phyloP scores from a whole-genome alignment of 1,284 basidiomycete species.

The Apiotrichum porosum region DNA sequence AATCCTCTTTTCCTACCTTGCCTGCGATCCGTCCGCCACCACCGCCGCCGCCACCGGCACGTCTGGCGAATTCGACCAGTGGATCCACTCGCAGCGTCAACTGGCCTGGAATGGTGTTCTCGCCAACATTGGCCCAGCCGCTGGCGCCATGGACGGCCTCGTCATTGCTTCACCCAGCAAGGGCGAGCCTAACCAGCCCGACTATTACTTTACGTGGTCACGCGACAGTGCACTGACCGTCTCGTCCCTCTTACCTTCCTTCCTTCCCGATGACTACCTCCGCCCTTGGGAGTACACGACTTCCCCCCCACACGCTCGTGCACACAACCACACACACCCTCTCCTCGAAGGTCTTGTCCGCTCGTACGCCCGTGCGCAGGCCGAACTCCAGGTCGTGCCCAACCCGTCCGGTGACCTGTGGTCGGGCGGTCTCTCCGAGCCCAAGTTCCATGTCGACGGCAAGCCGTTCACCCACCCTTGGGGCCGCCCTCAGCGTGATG shows the following conservation, averaged over 20 bases:
- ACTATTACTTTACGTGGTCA: constrained; percentile 54
- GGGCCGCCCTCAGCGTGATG: constrained; percentile 53
- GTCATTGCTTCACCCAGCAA: constrained; percentile 49
- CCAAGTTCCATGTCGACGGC: constrained; percentile 52
- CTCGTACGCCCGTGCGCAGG: constrained; percentile 40
- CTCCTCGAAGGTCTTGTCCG: constrained; percentile 29
- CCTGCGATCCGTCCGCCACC: neutral
- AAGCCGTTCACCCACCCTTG: constrained; percentile 46
- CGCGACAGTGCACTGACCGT: constrained; percentile 49
- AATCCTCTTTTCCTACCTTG: neutral
- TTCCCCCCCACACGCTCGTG: neutral
- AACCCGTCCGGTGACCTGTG: constrained; percentile 50
- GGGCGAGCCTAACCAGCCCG: constrained; percentile 39
- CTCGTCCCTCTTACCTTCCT: constrained; percentile 32
- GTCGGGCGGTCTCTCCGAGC: constrained; percentile 54
- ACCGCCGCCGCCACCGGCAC: neutral
- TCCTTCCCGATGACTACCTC: constrained; percentile 24
- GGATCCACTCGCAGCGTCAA: constrained; percentile 10
- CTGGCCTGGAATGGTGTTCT: constrained; percentile 27
- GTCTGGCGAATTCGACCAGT: neutral
- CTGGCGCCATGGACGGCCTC: constrained; percentile 44
- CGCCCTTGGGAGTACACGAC: constrained; percentile 18
- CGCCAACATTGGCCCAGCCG: constrained; percentile 39
- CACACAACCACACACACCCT: constrained; percentile 1
- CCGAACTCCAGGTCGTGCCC: constrained; percentile 43